Evolutionary conservation across 2,329 filamentous ascomycete species (phyloP), one percentile per base, ranked within the genome.

Genomic region (Penicillium expansum): DNA sequence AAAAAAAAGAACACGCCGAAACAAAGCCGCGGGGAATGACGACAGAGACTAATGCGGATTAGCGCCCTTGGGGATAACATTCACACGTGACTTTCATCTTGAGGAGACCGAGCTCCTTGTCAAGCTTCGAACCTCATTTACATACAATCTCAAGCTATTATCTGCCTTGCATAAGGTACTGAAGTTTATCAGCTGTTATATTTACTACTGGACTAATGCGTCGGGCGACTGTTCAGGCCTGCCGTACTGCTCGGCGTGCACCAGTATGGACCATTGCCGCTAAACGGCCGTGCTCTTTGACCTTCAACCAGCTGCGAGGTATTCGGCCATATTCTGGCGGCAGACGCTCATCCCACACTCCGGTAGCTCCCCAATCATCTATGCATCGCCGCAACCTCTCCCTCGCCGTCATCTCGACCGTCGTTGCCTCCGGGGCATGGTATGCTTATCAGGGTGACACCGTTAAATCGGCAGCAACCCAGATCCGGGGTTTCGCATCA

Each of bases 301-400:
- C 73, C 48, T 74, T 76, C 63, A 74, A 71, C 62, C 72, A 73
- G 66, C 68, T 68, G 55, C 64, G 76, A 62, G 67, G 69, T 57
- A 62, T 74, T 49, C 74, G 74, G 24, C 66, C 69, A 43, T 70
- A 69, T 55, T 66, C 71, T 43, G 61, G 69, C 48, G 69, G 73
- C 55, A 71, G 67, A 64, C 71, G 74, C 50, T 67, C 71, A 55
- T 68, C 69, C 24, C 67, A 68, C 47, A 62, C 69, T 57, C 71
- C 74, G 38, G 72, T 70, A 30, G 63, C 69, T 20, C 54, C 77
- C 22, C 75, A 77, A 48, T 75, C 77, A 44, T 76, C 78, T 53
- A 81, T 82, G 79, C 74, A 79, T 68, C 68, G 79, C 44, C 77
- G 78, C 35, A 80, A 76, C 48, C 74, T 80, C 58, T 79, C 78